Percentiles rank a stretch among this genome's conserved stretches.
phyloP scores from a whole-genome alignment of 2,329 filamentous ascomycete species.

The Pezicula carpinea region DNA sequence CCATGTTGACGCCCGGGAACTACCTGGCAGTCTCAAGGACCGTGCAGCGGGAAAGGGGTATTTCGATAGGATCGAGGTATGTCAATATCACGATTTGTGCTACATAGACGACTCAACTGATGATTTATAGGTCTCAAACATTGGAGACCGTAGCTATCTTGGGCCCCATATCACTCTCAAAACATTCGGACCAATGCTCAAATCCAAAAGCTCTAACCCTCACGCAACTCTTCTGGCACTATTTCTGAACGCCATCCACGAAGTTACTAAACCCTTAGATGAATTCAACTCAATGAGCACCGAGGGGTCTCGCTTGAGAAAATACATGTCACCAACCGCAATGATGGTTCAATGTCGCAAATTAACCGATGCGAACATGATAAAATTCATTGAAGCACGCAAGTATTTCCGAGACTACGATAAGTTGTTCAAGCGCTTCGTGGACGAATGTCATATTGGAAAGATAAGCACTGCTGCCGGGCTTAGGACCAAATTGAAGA shows the following conservation, averaged over 20 bases:
- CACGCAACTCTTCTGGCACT: conserved; percentile 37
- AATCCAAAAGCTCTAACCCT: conserved; percentile 27
- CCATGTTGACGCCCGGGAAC: conserved; percentile 13
- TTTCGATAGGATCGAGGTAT: conserved; percentile 37
- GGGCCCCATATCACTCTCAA: conserved; percentile 23
- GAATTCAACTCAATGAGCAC: no score
- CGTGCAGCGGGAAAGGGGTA: conserved; percentile 3
- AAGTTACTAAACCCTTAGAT: conserved; percentile 14
- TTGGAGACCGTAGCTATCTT: conserved; percentile 30
- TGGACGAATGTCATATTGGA: not conserved
- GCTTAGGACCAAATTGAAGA: not conserved
- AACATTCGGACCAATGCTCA: conserved; percentile 30
- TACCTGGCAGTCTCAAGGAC: conserved; percentile 17
- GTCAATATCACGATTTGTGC: no score
- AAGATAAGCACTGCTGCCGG: not conserved
- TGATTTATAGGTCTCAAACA: conserved; percentile 32
- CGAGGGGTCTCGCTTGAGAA: no score
- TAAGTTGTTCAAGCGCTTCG: not conserved
- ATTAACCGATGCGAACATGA: not conserved
- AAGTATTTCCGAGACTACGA: not conserved
- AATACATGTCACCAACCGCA: no score
- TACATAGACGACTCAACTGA: no score
- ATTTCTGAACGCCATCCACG: conserved; percentile 33
- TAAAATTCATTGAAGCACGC: not conserved
- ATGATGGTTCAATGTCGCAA: no score